These are phyloP conservation scores for Penicillium canescens DNA, from an alignment of 495 filamentous ascomycete genomes.

Conservation along the genomic window DNA sequence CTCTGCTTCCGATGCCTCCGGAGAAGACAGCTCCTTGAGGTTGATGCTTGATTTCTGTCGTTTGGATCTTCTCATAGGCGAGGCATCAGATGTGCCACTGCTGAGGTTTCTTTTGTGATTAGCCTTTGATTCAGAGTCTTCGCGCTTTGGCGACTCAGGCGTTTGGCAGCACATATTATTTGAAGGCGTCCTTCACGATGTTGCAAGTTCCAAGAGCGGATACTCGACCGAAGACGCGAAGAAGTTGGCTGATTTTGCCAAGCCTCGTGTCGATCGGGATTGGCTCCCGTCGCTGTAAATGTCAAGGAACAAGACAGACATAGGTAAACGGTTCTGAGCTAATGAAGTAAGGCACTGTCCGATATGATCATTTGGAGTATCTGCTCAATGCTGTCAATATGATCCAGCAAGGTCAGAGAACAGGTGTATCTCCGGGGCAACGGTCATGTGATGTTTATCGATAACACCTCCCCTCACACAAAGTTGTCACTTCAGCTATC, in stretches of 20 bases:
- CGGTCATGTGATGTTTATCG: slow-evolving; percentile 44
- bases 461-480: slow-evolving; percentile 29
- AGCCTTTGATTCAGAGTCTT: slow-evolving; percentile 6
- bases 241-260: slow-evolving; percentile 8
- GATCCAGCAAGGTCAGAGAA: slow-evolving; percentile 6
- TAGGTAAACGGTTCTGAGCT: too few species aligned
- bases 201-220: not conserved
- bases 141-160: slow-evolving; percentile 1
- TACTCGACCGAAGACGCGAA: not conserved
- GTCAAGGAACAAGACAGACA: too few species aligned
- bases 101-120: slow-evolving; percentile 30
- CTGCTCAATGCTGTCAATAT: not conserved
- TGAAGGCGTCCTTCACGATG: not conserved
- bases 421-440: slow-evolving; percentile 41
- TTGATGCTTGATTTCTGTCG: slow-evolving; percentile 31
- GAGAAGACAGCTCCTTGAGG: slow-evolving; percentile 18
- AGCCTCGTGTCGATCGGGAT: not conserved
- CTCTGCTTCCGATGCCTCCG: slow-evolving; percentile 14
- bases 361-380: too few species aligned
- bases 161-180: slow-evolving; percentile 1
- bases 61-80: slow-evolving; percentile 39
- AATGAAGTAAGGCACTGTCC: too few species aligned
- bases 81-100: slow-evolving; percentile 28
- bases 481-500: not conserved
- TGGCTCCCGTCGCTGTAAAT: not conserved